Percentiles rank a stretch among this genome's conserved stretches.
These are phyloP conservation scores for Candida mesenterica DNA, from an alignment of 1,139 yeast genomes.

Conservation along the genomic window DNA sequence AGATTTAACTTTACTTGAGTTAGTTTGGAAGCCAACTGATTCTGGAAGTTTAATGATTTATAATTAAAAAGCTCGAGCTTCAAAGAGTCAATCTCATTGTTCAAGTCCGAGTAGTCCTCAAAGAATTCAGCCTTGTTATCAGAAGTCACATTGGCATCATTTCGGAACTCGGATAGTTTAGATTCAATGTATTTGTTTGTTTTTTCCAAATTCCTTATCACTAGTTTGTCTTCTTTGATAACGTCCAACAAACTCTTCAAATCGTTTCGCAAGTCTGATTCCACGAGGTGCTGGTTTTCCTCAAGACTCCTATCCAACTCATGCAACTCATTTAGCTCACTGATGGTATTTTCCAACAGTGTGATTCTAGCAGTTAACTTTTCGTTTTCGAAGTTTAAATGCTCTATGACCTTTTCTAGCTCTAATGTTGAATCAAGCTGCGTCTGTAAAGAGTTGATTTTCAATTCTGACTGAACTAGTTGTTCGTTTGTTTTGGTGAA, in stretches of 20 bases:
- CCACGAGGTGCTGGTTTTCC: slow-evolving; percentile 52
- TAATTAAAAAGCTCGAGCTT: slow-evolving; percentile 17
- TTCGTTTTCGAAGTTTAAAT: slow-evolving; percentile 54
- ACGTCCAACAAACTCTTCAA: slow-evolving; percentile 34
- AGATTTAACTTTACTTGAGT: slow-evolving; percentile 11
- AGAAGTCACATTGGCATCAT: slow-evolving; percentile 1
- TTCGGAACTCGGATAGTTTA: slow-evolving; percentile 9
- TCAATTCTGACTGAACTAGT: slow-evolving; percentile 36
- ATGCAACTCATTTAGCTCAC: slow-evolving; percentile 60
- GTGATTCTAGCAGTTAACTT: slow-evolving; percentile 39
- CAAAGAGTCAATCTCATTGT: slow-evolving; percentile 16
- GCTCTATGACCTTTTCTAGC: slow-evolving; percentile 52
- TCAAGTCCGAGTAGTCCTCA: slow-evolving; percentile 1
- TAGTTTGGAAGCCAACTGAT: slow-evolving; percentile 11
- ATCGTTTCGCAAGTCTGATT: slow-evolving; percentile 49
- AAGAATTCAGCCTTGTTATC: background rate
- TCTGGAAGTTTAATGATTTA: slow-evolving; percentile 12
- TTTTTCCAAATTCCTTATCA: slow-evolving; percentile 29
- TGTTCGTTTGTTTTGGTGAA: slow-evolving; percentile 24
- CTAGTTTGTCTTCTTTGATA: slow-evolving; percentile 24
- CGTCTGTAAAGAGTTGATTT: slow-evolving; percentile 44
- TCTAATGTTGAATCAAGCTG: slow-evolving; percentile 44
- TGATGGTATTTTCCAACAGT: slow-evolving; percentile 40
- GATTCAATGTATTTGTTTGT: slow-evolving; percentile 29
- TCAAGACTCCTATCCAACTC: slow-evolving; percentile 66